Percentiles rank a stretch among this genome's conserved stretches.
Evolutionary conservation across 1,139 yeast genomes (phyloP).

Genomic region (Hanseniaspora gamundiae): DNA sequence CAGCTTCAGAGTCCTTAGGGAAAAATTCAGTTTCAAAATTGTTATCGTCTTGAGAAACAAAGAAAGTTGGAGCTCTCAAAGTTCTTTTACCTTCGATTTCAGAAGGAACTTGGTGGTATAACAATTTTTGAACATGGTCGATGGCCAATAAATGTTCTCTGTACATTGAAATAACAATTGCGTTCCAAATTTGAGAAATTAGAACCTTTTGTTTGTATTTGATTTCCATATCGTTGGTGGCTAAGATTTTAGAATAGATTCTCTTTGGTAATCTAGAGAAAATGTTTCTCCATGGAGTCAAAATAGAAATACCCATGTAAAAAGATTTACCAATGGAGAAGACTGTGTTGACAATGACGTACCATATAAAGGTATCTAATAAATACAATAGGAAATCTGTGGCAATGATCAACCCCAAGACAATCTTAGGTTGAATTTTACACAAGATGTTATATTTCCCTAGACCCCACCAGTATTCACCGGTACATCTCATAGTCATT

Average conservation of each 20-base stretch:
- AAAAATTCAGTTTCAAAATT: slow-evolving; percentile 89
- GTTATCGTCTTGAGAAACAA: slow-evolving; percentile 95
- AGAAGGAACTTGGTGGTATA: slow-evolving; percentile 96
- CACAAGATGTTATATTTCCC: slow-evolving; percentile 41
- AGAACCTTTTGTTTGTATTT: slow-evolving; percentile 97
- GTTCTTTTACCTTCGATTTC: slow-evolving; percentile 97
- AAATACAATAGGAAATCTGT: slow-evolving; percentile 91
- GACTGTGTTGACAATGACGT: slow-evolving; percentile 85
- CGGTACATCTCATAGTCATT: slow-evolving; percentile 64
- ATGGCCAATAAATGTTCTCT: slow-evolving; percentile 95
- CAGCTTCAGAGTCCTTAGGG: slow-evolving; percentile 95
- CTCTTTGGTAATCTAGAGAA: slow-evolving; percentile 97
- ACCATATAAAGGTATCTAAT: slow-evolving; percentile 98
- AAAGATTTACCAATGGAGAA: slow-evolving; percentile 96
- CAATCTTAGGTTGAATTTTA: slow-evolving; percentile 74
- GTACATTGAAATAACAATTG: slow-evolving; percentile 95
- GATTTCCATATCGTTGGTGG: slow-evolving; percentile 98
- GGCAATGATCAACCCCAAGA: slow-evolving; percentile 80
- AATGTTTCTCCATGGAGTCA: slow-evolving; percentile 99
- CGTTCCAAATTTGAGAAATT: slow-evolving; percentile 98
- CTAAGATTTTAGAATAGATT: slow-evolving; percentile 91
- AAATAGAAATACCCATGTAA: slow-evolving; percentile 94
- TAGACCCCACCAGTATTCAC: slow-evolving; percentile 78
- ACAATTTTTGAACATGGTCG: slow-evolving; percentile 93
- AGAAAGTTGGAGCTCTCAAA: slow-evolving; percentile 96